phyloP scores from a whole-genome alignment of 306 rosid species.

The Cicer bijugum region DNA sequence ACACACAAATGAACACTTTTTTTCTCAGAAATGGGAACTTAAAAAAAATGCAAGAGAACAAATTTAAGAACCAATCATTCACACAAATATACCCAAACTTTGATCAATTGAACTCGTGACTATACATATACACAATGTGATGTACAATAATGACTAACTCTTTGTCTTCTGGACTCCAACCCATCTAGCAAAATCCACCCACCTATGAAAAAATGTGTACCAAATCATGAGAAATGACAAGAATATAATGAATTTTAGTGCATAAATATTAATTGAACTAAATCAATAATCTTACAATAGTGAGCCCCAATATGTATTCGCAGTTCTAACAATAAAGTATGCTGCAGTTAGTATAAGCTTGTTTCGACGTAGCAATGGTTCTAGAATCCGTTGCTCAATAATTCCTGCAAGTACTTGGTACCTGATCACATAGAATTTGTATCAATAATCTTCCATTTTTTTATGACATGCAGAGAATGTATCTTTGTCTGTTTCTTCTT shows the following conservation, averaged over 20 bases:
- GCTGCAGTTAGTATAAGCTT: constrained; percentile 71
- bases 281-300: constrained; percentile 62
- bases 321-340: constrained; percentile 76
- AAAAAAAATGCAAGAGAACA: background rate
- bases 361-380: constrained; percentile 67
- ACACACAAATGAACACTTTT: constrained; percentile 4
- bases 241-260: background rate
- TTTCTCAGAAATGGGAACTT: background rate
- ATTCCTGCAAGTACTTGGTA: constrained; percentile 83
- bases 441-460: background rate
- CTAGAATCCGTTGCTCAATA: constrained; percentile 80
- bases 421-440: constrained; percentile 46
- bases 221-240: constrained; percentile 9
- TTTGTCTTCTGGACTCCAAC: constrained; percentile 72
- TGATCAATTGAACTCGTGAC: too few relatives aligned
- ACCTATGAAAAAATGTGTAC: constrained; percentile 53
- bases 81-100: too few relatives aligned
- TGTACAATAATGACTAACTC: constrained; percentile 37
- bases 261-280: background rate
- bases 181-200: constrained; percentile 94
- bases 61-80: constrained; percentile 10
- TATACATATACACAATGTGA: too few relatives aligned
- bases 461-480: background rate
- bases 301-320: constrained; percentile 86
- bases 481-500: constrained; percentile 1